Evolutionary conservation across 768 basidiomycete species (phyloP).

Genomic region (Hygrophorus pudorinus): DNA sequence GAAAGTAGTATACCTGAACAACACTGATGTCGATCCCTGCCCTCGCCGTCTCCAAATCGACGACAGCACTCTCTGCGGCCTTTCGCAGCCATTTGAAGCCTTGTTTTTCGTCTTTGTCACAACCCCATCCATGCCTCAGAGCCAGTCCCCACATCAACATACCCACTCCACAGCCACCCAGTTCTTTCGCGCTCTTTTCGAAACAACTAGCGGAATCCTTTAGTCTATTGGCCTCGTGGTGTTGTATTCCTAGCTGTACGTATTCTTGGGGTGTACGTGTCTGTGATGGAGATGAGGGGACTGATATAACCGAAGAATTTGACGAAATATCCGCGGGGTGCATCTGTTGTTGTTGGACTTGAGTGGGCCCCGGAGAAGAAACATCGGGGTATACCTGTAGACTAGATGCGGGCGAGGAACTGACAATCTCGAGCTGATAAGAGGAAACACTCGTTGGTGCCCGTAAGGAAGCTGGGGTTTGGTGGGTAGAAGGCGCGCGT

Average conservation of each 20-base stretch:
- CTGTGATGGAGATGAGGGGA: constrained; percentile 2
- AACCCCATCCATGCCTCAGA: constrained; percentile 84
- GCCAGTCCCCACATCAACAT: constrained; percentile 92
- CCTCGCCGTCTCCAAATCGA: constrained; percentile 59
- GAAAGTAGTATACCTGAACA: constrained; percentile 34
- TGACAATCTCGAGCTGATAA: too few relatives aligned
- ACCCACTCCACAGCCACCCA: constrained; percentile 78
- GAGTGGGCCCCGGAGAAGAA: too few relatives aligned
- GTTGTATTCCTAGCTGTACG: constrained; percentile 66
- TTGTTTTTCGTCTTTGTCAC: constrained; percentile 62
- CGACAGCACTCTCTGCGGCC: constrained; percentile 75
- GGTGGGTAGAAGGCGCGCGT: too few relatives aligned
- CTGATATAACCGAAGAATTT: constrained; percentile 8
- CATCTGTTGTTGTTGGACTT: too few relatives aligned
- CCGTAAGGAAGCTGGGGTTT: too few relatives aligned
- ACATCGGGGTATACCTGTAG: too few relatives aligned
- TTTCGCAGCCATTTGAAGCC: constrained; percentile 78
- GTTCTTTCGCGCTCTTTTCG: constrained; percentile 62
- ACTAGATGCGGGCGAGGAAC: too few relatives aligned
- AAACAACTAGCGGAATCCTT: constrained; percentile 62
- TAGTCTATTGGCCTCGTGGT: constrained; percentile 67
- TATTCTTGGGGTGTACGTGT: constrained; percentile 48
- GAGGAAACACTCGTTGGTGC: too few relatives aligned
- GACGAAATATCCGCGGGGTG: background rate
- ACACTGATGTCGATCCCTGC: constrained; percentile 36